phyloP scores from a whole-genome alignment of 768 basidiomycete species.

The Dioszegia hungarica region DNA sequence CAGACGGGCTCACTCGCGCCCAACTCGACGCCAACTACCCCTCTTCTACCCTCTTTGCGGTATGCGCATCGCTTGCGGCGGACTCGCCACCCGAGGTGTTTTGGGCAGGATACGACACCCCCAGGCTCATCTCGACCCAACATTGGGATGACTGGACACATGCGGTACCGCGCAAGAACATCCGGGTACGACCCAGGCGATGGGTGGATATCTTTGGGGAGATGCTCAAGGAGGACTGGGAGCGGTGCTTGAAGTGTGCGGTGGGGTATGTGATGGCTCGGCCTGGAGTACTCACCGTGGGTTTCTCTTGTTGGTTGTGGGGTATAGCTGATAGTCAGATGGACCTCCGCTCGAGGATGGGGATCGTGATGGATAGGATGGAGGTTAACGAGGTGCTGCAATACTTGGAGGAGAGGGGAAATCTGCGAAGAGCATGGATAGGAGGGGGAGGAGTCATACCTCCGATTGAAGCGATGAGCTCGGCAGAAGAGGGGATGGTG shows the following conservation, averaged over 20 bases:
- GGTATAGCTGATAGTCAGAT: slow-evolving; percentile 1
- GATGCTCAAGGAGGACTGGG: slow-evolving; percentile 21
- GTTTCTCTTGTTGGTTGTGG: neutral
- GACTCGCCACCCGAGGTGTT: slow-evolving; percentile 13
- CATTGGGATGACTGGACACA: slow-evolving; percentile 18
- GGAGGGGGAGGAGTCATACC: neutral
- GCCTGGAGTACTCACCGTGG: slow-evolving; percentile 41
- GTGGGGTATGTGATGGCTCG: slow-evolving; percentile 17
- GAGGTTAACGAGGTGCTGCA: slow-evolving; percentile 39
- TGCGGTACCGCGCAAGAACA: neutral
- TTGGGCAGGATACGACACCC: slow-evolving; percentile 39
- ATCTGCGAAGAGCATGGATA: slow-evolving; percentile 4
- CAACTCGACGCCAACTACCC: slow-evolving; percentile 7
- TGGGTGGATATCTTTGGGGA: slow-evolving; percentile 41
- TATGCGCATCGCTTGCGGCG: slow-evolving; percentile 12
- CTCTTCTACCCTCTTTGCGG: neutral
- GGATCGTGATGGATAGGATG: slow-evolving; percentile 25
- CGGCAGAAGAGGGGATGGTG: slow-evolving; percentile 14
- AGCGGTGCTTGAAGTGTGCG: slow-evolving; percentile 12
- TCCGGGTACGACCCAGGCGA: slow-evolving; percentile 16
- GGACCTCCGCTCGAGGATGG: slow-evolving; percentile 15
- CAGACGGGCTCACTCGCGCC: slow-evolving; percentile 23
- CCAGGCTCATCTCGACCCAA: slow-evolving; percentile 21
- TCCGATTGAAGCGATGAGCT: slow-evolving; percentile 19
- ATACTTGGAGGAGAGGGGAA: slow-evolving; percentile 14